Evolutionary conservation across 306 rosid species (phyloP).

Genomic region (Myrica gale): DNA sequence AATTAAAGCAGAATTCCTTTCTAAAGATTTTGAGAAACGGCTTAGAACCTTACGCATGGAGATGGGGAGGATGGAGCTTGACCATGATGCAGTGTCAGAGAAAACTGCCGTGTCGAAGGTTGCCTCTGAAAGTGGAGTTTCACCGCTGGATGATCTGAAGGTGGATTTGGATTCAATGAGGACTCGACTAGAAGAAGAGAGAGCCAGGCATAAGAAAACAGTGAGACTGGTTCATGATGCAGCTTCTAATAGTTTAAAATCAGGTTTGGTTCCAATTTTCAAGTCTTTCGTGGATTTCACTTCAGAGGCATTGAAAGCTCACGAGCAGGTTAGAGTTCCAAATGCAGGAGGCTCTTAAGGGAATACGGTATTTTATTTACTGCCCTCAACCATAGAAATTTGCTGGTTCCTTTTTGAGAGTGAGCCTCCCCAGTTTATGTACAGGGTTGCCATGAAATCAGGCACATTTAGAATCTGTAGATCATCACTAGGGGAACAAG

Average conservation of each 20-base stretch:
- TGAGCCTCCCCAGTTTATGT: constrained; percentile 18
- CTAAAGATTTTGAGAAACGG: constrained; percentile 73
- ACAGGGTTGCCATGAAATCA: constrained; percentile 7
- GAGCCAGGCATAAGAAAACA: constrained; percentile 74
- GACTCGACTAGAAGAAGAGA: constrained; percentile 71
- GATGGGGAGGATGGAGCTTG: constrained; percentile 48
- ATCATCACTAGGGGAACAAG: constrained; percentile 12
- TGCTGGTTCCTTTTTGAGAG: not conserved
- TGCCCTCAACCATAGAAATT: constrained; percentile 10
- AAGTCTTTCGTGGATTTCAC: constrained; percentile 78
- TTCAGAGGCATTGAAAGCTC: constrained; percentile 76
- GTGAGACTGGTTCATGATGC: constrained; percentile 61
- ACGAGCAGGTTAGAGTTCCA: constrained; percentile 77
- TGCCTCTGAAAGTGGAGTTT: constrained; percentile 69
- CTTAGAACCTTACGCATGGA: constrained; percentile 59
- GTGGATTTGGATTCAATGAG: constrained; percentile 86
- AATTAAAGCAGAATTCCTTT: constrained; percentile 68
- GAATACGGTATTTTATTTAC: not conserved
- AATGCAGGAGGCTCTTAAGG: constrained; percentile 25
- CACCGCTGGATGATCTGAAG: constrained; percentile 79
- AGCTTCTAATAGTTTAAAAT: constrained; percentile 74
- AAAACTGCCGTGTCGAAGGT: constrained; percentile 49
- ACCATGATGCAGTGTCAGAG: constrained; percentile 42
- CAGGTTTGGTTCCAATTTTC: constrained; percentile 87
- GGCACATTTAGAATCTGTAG: constrained; percentile 31